Percentiles rank a stretch among this genome's conserved stretches.
phyloP scores from a whole-genome alignment of 805 yeast genomes.

The Lachancea sp. region DNA sequence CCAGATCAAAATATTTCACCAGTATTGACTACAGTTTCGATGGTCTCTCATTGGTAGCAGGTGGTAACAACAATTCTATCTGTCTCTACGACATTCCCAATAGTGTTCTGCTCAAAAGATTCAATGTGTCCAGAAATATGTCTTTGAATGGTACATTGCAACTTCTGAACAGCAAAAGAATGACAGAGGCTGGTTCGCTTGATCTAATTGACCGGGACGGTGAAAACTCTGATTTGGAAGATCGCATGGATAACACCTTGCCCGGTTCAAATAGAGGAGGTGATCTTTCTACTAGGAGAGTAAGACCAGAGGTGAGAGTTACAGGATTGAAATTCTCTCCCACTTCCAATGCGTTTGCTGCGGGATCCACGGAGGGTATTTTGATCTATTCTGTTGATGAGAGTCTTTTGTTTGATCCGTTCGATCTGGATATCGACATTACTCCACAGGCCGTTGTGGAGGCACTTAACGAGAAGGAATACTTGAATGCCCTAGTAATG shows the following conservation, averaged over 20 bases:
- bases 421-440: slow-evolving; percentile 86
- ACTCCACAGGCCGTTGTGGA: slow-evolving; percentile 73
- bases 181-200: slow-evolving; percentile 84
- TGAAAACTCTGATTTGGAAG: slow-evolving; percentile 80
- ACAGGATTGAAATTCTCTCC: slow-evolving; percentile 80
- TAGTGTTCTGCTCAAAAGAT: slow-evolving; percentile 77
- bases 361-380: slow-evolving; percentile 92
- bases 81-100: slow-evolving; percentile 87
- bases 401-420: slow-evolving; percentile 78
- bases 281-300: slow-evolving; percentile 68
- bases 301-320: slow-evolving; percentile 79
- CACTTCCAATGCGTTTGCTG: slow-evolving; percentile 83
- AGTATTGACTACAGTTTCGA: slow-evolving; percentile 82
- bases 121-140: slow-evolving; percentile 85
- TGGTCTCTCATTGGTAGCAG: slow-evolving; percentile 83
- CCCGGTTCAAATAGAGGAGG: slow-evolving; percentile 85
- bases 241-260: slow-evolving; percentile 61
- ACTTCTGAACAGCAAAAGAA: slow-evolving; percentile 66
- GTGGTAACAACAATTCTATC: slow-evolving; percentile 85
- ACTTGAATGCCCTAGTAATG: slow-evolving; percentile 79
- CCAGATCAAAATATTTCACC: slow-evolving; percentile 77
- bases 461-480: slow-evolving; percentile 49
- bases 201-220: slow-evolving; percentile 81
- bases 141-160: slow-evolving; percentile 81
- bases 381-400: slow-evolving; percentile 76